These are phyloP conservation scores for Coemansia sp. DNA, from an alignment of 192 early-diverging fungal genomes.

Conservation along the genomic window DNA sequence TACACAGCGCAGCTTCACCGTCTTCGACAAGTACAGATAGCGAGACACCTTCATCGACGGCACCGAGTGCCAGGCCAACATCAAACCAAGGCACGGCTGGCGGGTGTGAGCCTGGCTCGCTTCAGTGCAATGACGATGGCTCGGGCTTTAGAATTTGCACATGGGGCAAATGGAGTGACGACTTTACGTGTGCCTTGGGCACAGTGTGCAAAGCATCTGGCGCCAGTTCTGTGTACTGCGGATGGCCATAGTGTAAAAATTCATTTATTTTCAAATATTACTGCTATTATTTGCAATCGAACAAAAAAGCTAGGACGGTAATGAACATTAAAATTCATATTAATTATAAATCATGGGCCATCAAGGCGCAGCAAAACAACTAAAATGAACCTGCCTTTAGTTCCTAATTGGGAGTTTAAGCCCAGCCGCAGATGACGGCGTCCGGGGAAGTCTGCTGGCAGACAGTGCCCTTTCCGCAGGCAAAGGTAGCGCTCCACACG, in stretches of 20 bases:
- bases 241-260: not conserved
- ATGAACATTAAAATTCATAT: slow-evolving; percentile 9
- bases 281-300: no score
- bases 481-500: no score
- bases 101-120: not conserved
- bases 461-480: no score
- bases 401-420: not conserved
- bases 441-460: no score
- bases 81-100: not conserved
- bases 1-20: not conserved
- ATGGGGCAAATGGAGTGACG: not conserved
- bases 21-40: not conserved
- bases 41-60: not conserved
- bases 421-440: no score
- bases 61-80: not conserved
- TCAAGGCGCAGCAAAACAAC: not conserved
- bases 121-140: not conserved
- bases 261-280: not conserved
- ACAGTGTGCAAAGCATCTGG: not conserved
- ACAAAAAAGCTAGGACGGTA: slow-evolving; percentile 27
- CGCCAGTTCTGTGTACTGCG: not conserved
- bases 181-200: not conserved
- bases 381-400: not conserved
- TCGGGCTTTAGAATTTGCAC: not conserved
- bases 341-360: not conserved